phyloP scores from a whole-genome alignment of 2,329 filamentous ascomycete species.

The Diaporthe sp. region DNA sequence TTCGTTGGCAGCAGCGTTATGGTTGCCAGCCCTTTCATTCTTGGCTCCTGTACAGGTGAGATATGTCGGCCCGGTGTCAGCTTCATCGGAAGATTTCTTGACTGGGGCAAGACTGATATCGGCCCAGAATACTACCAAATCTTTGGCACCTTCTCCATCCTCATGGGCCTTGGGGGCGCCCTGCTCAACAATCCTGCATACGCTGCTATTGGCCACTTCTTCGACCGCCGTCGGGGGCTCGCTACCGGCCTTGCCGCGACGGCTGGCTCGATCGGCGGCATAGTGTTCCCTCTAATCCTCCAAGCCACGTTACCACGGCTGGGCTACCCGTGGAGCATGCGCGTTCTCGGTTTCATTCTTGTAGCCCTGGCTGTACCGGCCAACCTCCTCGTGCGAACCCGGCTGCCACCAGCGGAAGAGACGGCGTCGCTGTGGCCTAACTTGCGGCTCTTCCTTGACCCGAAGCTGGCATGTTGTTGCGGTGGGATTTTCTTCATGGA shows the following conservation, averaged over 20 bases:
- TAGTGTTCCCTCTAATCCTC: constrained; percentile 66
- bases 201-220: constrained; percentile 83
- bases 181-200: constrained; percentile 83
- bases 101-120: constrained; percentile 10
- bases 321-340: constrained; percentile 60
- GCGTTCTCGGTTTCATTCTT: constrained; percentile 60
- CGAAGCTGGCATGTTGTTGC: constrained; percentile 68
- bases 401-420: constrained; percentile 57
- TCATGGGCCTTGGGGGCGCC: constrained; percentile 78
- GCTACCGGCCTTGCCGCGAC: constrained; percentile 83
- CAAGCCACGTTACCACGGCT: constrained; percentile 54
- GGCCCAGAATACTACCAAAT: constrained; percentile 78
- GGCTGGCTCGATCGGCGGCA: constrained; percentile 74
- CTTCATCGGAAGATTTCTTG: not conserved
- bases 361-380: constrained; percentile 57
- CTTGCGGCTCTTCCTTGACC: constrained; percentile 69
- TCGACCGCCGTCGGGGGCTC: constrained; percentile 76
- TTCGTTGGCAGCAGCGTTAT: constrained; percentile 70
- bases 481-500: constrained; percentile 75
- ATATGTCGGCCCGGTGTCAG: not conserved
- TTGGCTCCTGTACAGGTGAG: constrained; percentile 72
- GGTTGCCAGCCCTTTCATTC: constrained; percentile 69
- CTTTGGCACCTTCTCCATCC: constrained; percentile 77
- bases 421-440: constrained; percentile 61
- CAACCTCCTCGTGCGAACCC: constrained; percentile 60